Evolutionary conservation across 495 filamentous ascomycete genomes (phyloP), one percentile per base, ranked within the genome.

Genomic region (Lasiosphaeria ovina): DNA sequence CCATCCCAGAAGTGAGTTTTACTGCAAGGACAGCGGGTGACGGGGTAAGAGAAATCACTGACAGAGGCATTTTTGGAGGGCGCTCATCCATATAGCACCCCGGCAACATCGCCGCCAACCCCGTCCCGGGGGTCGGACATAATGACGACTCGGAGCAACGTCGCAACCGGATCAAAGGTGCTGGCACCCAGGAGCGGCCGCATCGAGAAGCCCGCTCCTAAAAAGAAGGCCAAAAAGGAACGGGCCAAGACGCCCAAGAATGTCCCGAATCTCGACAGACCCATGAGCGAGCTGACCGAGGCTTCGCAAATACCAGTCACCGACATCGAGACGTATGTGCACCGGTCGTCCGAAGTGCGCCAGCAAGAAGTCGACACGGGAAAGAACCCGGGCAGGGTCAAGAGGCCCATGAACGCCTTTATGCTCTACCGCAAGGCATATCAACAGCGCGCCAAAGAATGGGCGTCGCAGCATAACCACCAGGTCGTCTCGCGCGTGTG

Each of bases 371-470:
- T 90, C 14, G 82, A 82, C 57, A 75, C 80, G 62, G 81, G 86
- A 60, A 85, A 87, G 67, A 87, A 90, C 35, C 79, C 77, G 10
- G 90, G 90, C 3, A 91, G 92, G 66, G 81, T 98, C 58, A 90
- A 93, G 62, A 80, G 94, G 38, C 94, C 94, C 1, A 98, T 97
- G 89, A 98, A 98, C 69, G 93, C 92, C 2, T 98, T 98, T 80
- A 98, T 98, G 90, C 81, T 98, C 33, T 98, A 98, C 72, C 88
- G 95, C 8, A 96, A 93, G 52, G 91, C 93, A 5, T 98, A 89
- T 67, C 88, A 93, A 32, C 91, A 93, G 45, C 83, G 92, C 5
- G 89, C 89, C 57, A 97, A 97, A 72, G 74, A 83, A 45, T 91
- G 86, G 83, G 89, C 90, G 61, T 77, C 83, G 8, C 88, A 96